phyloP scores from a whole-genome alignment of 129 eudicot genomes.

The Tagetes erecta region DNA sequence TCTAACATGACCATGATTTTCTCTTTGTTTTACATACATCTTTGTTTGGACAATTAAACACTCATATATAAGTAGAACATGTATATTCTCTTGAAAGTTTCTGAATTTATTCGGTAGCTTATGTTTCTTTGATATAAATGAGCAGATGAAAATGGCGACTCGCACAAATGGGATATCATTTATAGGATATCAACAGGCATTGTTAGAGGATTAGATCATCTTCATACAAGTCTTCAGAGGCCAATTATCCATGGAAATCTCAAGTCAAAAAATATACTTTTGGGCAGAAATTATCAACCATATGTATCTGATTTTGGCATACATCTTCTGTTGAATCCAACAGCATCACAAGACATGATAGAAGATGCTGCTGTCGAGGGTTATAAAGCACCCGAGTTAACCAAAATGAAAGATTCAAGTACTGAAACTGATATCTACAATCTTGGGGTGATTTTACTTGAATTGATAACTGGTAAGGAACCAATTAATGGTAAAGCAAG shows the following conservation, averaged over 20 bases:
- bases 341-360: constrained; percentile 76
- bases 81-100: background rate
- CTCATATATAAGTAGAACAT: background rate
- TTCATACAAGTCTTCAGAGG: constrained; percentile 60
- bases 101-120: constrained; percentile 1
- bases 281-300: constrained; percentile 61
- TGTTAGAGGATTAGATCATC: constrained; percentile 65
- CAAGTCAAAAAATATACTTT: constrained; percentile 70
- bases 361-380: constrained; percentile 76
- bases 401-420: constrained; percentile 65
- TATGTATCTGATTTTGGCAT: constrained; percentile 78
- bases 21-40: background rate
- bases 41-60: background rate
- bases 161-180: constrained; percentile 74
- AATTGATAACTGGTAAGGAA: constrained; percentile 67
- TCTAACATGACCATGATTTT: background rate
- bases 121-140: constrained; percentile 12
- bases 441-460: constrained; percentile 83
- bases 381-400: constrained; percentile 88
- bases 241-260: constrained; percentile 93
- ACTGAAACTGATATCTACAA: constrained; percentile 72
- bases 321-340: constrained; percentile 64
- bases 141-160: constrained; percentile 73
- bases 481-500: constrained; percentile 53
- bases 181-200: constrained; percentile 64